A percentile compares a stretch with the other conserved stretches of the same genome.
phyloP scores from a whole-genome alignment of 1,284 basidiomycete genomes.

The Caloboletus inedulis region DNA sequence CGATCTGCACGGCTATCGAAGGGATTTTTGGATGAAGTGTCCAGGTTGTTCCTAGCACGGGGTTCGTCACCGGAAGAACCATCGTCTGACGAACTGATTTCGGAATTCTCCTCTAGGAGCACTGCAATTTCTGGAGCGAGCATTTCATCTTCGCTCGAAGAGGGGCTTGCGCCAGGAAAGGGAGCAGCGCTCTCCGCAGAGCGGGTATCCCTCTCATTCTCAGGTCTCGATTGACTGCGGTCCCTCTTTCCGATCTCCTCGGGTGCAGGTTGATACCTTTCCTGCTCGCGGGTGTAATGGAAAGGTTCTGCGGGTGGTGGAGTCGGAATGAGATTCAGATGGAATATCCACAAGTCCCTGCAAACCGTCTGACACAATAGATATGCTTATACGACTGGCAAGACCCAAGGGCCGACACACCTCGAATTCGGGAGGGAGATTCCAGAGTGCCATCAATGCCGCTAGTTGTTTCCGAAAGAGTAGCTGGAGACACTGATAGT shows the following conservation, averaged over 20 bases:
- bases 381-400: conserved; percentile 1
- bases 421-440: conserved; percentile 76
- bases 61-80: conserved; percentile 32
- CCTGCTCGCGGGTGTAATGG: conserved; percentile 40
- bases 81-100: conserved; percentile 44
- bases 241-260: conserved; percentile 14
- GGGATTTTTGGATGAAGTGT: conserved; percentile 12
- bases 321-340: conserved; percentile 61
- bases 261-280: conserved; percentile 18
- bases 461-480: conserved; percentile 73
- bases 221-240: conserved; percentile 4
- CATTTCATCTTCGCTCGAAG: conserved; percentile 30
- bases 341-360: conserved; percentile 78
- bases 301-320: conserved; percentile 63
- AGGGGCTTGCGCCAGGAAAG: conserved; percentile 7
- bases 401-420: conserved; percentile 39
- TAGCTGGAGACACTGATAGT: conserved; percentile 79
- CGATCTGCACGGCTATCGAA: conserved; percentile 43
- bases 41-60: conserved; percentile 9
- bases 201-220: conserved; percentile 14
- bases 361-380: conserved; percentile 58
- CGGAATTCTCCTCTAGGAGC: conserved; percentile 54
- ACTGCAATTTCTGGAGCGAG: conserved; percentile 49
- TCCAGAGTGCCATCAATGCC: conserved; percentile 64
- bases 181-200: not conserved